A percentile compares a stretch with the other conserved stretches of the same genome.
Conservation (phyloP, 2,329 filamentous ascomycete genomes). For the Orbilia javanica region DNA sequence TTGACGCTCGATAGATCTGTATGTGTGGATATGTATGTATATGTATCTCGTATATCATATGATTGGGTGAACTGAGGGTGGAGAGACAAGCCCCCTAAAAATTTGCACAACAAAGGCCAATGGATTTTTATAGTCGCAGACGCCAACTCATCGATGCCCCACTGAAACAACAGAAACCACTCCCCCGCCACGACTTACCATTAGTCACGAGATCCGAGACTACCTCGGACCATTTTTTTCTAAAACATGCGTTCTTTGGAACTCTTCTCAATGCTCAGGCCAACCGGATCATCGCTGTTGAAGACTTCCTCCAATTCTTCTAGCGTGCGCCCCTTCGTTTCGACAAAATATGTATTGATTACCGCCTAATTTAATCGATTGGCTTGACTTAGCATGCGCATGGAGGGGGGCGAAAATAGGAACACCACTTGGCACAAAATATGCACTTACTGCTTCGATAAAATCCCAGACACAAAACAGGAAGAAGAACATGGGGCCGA, state of each 20-base stretch:
- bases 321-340: slow-evolving; percentile 60
- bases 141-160: slow-evolving; percentile 27
- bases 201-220: background rate
- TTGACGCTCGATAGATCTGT: background rate
- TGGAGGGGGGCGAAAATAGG: background rate
- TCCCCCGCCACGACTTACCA: background rate
- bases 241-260: slow-evolving; percentile 48
- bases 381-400: background rate
- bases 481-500: slow-evolving; percentile 68
- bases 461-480: slow-evolving; percentile 68
- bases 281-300: slow-evolving; percentile 60
- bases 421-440: background rate
- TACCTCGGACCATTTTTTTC: background rate
- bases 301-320: slow-evolving; percentile 62
- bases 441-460: slow-evolving; percentile 65
- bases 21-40: background rate
- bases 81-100: background rate
- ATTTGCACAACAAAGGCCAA: background rate
- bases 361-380: slow-evolving; percentile 25
- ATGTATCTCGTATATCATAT: slow-evolving; percentile 7
- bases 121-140: slow-evolving; percentile 10
- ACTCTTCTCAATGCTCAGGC: slow-evolving; percentile 45
- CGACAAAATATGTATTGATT: slow-evolving; percentile 59
- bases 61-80: slow-evolving; percentile 3
- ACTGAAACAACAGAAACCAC: slow-evolving; percentile 3